These are phyloP conservation scores for Komagataea norvegica DNA, from an alignment of 1,139 yeast species.

Conservation along the genomic window DNA sequence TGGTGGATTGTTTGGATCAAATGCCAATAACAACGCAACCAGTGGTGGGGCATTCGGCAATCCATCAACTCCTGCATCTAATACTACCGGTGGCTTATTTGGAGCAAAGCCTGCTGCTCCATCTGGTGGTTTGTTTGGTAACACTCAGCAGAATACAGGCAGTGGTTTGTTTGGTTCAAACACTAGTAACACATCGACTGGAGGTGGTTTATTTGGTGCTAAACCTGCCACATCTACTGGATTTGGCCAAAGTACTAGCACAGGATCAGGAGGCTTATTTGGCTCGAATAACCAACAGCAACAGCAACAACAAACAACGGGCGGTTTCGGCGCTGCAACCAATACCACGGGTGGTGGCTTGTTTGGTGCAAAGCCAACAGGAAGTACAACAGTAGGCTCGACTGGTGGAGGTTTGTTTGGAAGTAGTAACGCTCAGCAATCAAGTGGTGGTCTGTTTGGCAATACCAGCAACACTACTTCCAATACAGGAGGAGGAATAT, in stretches of 20 bases:
- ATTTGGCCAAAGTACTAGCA: conserved; percentile 4
- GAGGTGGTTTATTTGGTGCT: conserved; percentile 21
- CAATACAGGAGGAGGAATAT: conserved; percentile 29
- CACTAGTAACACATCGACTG: conserved; percentile 15
- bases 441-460: conserved; percentile 24
- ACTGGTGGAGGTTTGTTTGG: conserved; percentile 20
- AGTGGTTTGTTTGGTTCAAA: conserved; percentile 33
- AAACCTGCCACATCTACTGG: conserved; percentile 9
- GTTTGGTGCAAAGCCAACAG: conserved; percentile 26
- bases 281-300: conserved; percentile 18
- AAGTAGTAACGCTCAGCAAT: conserved; percentile 19
- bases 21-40: conserved; percentile 13
- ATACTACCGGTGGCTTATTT: conserved; percentile 29
- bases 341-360: conserved; percentile 10
- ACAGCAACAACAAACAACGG: conserved; percentile 15
- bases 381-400: too few relatives aligned
- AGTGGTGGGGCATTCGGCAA: conserved; percentile 25
- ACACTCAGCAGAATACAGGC: conserved; percentile 18
- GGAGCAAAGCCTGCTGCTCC: conserved; percentile 28
- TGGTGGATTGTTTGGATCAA: conserved; percentile 24
- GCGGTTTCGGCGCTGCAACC: conserved; percentile 29
- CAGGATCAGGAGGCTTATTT: conserved; percentile 19
- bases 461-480: conserved; percentile 14
- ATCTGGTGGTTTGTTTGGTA: conserved; percentile 30
- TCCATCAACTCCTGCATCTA: conserved; percentile 16